Conservation (phyloP, 306 rosid species). For the Trifolium pratense region DNA sequence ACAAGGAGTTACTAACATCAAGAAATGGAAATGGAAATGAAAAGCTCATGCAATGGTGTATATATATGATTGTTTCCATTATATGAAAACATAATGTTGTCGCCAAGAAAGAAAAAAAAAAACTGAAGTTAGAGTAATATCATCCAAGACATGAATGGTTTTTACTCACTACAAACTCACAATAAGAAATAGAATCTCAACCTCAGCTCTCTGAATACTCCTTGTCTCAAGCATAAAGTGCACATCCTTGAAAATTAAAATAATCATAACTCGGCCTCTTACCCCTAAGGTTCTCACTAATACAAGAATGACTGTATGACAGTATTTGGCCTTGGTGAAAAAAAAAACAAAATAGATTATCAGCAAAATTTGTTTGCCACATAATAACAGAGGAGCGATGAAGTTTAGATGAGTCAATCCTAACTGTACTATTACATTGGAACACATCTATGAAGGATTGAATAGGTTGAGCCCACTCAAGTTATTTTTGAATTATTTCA, state of each 20-base stretch:
- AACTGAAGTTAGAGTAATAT: conserved; percentile 6
- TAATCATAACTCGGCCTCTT: conserved; percentile 1
- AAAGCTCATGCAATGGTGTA: neutral
- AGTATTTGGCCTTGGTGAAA: neutral
- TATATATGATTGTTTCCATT: conserved; percentile 1
- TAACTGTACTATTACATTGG: neutral
- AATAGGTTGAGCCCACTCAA: neutral
- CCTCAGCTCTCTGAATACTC: neutral
- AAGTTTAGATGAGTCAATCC: neutral
- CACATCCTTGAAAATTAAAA: neutral
- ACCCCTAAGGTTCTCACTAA: neutral
- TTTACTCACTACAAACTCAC: conserved; percentile 17
- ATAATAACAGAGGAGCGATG: conserved; percentile 4
- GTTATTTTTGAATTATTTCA: neutral
- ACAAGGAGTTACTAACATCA: too few species aligned
- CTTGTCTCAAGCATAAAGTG: neutral
- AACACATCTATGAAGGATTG: neutral
- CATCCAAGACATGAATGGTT: neutral
- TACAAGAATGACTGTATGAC: conserved; percentile 2
- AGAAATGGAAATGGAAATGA: too few species aligned
- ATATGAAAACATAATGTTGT: conserved; percentile 12
- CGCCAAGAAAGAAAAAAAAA: neutral
- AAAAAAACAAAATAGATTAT: neutral
- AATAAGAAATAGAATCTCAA: conserved; percentile 24
- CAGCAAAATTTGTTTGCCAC: neutral